phyloP scores from a whole-genome alignment of 768 basidiomycete genomes.

The Mycena belliarum region DNA sequence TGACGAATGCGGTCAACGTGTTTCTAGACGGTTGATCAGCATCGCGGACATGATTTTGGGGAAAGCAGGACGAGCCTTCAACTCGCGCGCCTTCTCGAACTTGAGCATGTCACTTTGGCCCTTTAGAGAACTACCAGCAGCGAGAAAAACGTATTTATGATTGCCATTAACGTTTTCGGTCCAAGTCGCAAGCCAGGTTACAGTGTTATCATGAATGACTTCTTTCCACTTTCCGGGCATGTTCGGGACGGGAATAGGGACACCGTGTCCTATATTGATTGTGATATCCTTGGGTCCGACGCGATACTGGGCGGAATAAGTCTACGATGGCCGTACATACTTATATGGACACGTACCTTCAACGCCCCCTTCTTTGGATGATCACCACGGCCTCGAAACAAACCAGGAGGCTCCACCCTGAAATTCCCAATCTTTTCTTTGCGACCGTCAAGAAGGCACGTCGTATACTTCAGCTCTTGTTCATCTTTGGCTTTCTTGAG shows the following conservation, averaged over 20 bases:
- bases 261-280: constrained; percentile 84
- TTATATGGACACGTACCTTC: constrained; percentile 60
- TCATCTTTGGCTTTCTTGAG: constrained; percentile 84
- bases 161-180: constrained; percentile 96
- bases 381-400: constrained; percentile 96
- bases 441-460: constrained; percentile 90
- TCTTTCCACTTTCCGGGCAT: constrained; percentile 90
- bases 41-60: background rate
- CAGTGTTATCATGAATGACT: constrained; percentile 89
- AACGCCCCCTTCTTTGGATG: constrained; percentile 96
- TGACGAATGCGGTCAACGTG: constrained; percentile 89
- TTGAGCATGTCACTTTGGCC: constrained; percentile 98
- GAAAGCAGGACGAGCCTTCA: constrained; percentile 66
- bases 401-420: constrained; percentile 96
- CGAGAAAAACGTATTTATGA: constrained; percentile 97
- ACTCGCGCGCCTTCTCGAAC: constrained; percentile 96
- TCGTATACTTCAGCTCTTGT: constrained; percentile 79
- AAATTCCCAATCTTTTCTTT: constrained; percentile 99
- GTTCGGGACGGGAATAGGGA: constrained; percentile 82
- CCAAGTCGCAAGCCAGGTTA: constrained; percentile 99
- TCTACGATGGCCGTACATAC: background rate
- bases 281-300: constrained; percentile 95
- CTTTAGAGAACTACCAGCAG: constrained; percentile 96
- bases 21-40: constrained; percentile 47
- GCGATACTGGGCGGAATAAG: constrained; percentile 55